phyloP scores from a whole-genome alignment of 441 rosid genomes.

The Populus hybrid region DNA sequence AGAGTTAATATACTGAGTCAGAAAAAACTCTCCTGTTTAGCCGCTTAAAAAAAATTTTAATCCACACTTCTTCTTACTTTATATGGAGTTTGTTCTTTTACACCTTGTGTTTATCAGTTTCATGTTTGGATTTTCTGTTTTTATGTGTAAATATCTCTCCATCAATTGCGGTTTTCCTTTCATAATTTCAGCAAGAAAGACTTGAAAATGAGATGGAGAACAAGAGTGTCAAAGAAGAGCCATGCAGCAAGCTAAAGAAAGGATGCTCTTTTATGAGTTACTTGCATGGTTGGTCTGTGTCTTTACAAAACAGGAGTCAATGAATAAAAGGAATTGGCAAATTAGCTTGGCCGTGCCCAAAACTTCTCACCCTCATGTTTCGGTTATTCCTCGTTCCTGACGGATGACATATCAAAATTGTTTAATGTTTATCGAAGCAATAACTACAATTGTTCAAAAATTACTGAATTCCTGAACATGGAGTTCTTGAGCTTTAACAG shows the following conservation, averaged over 20 bases:
- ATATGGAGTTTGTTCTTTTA: neutral
- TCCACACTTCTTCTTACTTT: neutral
- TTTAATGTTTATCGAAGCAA: neutral
- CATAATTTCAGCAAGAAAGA: constrained; percentile 23
- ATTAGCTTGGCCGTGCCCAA: constrained; percentile 1
- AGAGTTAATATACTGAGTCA: too few relatives aligned
- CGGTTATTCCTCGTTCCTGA: neutral
- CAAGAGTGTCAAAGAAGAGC: constrained; percentile 21
- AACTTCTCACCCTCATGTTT: too few relatives aligned
- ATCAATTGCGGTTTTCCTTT: neutral
- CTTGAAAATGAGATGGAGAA: constrained; percentile 24
- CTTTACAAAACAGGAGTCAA: neutral
- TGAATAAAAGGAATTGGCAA: constrained; percentile 6
- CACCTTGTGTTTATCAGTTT: neutral
- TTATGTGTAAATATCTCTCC: neutral
- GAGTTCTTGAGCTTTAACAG: too few relatives aligned
- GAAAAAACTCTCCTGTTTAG: neutral
- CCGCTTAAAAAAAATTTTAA: neutral
- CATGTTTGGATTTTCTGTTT: neutral
- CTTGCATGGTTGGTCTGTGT: neutral
- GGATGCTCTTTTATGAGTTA: constrained; percentile 30
- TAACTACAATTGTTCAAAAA: neutral
- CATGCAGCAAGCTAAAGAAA: constrained; percentile 20
- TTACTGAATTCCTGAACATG: too few relatives aligned
- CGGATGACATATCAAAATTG: neutral